phyloP scores from a whole-genome alignment of 768 basidiomycete species.

The Clitopilus hobsonii region DNA sequence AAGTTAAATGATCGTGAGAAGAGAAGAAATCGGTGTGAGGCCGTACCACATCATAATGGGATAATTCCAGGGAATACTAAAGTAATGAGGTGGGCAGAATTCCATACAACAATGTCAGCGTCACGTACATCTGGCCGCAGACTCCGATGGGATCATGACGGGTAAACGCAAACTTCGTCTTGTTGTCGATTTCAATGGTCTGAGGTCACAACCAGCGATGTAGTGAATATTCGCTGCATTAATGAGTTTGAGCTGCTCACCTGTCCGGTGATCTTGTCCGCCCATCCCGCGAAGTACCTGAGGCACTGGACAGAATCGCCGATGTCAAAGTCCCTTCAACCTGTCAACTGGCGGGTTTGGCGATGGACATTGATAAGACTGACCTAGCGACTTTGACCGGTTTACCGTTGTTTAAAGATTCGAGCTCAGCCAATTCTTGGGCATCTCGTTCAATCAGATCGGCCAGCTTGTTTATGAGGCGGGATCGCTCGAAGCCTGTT shows the following conservation, averaged over 20 bases:
- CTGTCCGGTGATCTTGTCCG: constrained; percentile 90
- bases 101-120: background rate
- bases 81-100: background rate
- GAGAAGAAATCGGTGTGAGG: background rate
- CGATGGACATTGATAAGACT: constrained; percentile 7
- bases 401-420: constrained; percentile 89
- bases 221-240: too few relatives aligned
- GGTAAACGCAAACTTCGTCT: constrained; percentile 79
- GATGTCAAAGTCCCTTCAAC: constrained; percentile 70
- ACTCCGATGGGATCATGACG: constrained; percentile 92
- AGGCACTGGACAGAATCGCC: constrained; percentile 74
- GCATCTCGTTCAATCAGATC: constrained; percentile 86
- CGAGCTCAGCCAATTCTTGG: constrained; percentile 78
- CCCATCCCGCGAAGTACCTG: constrained; percentile 94
- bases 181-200: constrained; percentile 79
- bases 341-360: background rate
- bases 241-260: too few relatives aligned
- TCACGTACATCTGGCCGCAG: constrained; percentile 79
- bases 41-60: constrained; percentile 80
- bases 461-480: constrained; percentile 79
- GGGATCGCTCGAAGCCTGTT: constrained; percentile 77
- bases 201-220: too few relatives aligned
- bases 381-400: constrained; percentile 53
- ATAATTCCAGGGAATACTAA: constrained; percentile 90
- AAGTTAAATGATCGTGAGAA: background rate